phyloP scores from a whole-genome alignment of 805 yeast species.

The Pichia cabralensis region DNA sequence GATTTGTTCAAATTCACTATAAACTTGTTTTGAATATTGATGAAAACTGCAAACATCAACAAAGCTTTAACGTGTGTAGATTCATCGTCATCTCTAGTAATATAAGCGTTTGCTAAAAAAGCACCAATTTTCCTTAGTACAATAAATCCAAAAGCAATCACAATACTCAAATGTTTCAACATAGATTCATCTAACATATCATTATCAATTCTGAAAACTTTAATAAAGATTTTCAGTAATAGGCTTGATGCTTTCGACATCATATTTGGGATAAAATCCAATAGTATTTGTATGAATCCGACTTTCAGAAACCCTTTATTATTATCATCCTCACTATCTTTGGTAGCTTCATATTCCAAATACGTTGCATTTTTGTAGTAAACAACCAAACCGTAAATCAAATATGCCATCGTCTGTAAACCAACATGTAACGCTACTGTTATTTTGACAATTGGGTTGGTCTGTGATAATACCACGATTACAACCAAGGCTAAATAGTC shows the following conservation, averaged over 20 bases:
- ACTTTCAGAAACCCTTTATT: neutral
- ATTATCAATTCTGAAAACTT: constrained; percentile 1
- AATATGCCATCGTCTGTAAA: constrained; percentile 11
- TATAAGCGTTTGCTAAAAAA: constrained; percentile 20
- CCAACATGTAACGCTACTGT: constrained; percentile 23
- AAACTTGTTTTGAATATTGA: constrained; percentile 19
- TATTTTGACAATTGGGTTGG: constrained; percentile 21
- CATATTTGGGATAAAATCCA: constrained; percentile 18
- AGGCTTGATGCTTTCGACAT: too few species aligned
- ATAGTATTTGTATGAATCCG: constrained; percentile 13
- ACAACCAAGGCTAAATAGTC: constrained; percentile 8
- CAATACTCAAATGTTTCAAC: constrained; percentile 7
- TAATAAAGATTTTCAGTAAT: constrained; percentile 5
- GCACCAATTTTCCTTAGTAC: constrained; percentile 21
- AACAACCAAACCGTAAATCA: constrained; percentile 17
- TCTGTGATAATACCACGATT: constrained; percentile 13
- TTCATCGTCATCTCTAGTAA: constrained; percentile 21
- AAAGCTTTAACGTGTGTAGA: constrained; percentile 21
- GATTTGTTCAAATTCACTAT: too few species aligned
- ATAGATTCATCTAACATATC: neutral
- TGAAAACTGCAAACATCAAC: constrained; percentile 16
- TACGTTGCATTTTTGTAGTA: constrained; percentile 18
- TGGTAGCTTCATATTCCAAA: too few species aligned
- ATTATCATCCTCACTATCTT: too few species aligned
- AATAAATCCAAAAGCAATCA: constrained; percentile 19